Evolutionary conservation across 495 filamentous ascomycete genomes (phyloP), one percentile per base, ranked within the genome.

Genomic region (Aspergillus egyptiacus): DNA sequence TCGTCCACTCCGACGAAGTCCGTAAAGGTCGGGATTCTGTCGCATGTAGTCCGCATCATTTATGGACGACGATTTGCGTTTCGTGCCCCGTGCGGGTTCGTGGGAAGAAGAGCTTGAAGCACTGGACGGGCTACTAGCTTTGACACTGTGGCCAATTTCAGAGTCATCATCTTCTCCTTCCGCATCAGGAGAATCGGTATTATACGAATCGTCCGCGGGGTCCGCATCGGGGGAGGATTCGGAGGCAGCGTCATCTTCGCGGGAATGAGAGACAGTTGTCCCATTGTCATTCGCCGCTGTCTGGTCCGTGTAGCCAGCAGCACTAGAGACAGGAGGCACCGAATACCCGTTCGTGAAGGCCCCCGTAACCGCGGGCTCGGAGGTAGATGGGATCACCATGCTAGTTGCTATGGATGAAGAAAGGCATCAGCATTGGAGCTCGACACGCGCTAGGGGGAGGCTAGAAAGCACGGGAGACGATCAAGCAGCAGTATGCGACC

Each of bases 11-110:
- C 93, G 79, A 51, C 93, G 79, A 40, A 99, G 73, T 14, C 91
- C 93, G 69, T 96, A 98, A 15, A 98, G 72, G 62, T 96, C 93
- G n/a, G 93, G 93, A 62, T 98, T 90, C 60, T 89, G 83, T 53
- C 81, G 75, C 55, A 96, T 96, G 56, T 81, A 87, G 18, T 91
- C 85, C 23, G 87, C 84, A 50, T 94, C 87, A 35, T 86, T 84
- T 17, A 83, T 77, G 19, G 71, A 69, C 31, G 75, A 74, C 19
- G 78, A 77, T 71, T 91, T 95, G 56, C 89, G 82, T 75, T 96
- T 96, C 19, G 77, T 63, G 32, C 78, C 77, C 55, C 78, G 78
- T 32, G 71, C 71, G 25, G 81, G 80, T 50, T 82, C 79, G 49
- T 78, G 69, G 27, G 88, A 89, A 57, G 79, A 76, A 56, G 83